These are phyloP conservation scores for Trichophyton schoenleinii DNA, from an alignment of 2,329 filamentous ascomycete genomes.

Conservation along the genomic window DNA sequence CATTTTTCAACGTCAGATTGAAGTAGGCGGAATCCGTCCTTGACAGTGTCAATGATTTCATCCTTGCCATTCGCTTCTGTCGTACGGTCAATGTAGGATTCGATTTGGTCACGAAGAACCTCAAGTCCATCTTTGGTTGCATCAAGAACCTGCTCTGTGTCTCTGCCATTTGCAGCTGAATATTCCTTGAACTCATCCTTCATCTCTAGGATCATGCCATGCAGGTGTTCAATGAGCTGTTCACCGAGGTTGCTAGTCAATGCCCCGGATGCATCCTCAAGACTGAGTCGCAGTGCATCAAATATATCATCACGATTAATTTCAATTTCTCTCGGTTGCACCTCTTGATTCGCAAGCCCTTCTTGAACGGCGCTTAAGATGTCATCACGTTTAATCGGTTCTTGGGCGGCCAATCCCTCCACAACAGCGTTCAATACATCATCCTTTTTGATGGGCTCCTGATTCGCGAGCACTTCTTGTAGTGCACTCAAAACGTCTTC, in stretches of 20 bases:
- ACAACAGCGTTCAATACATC: constrained; percentile 77
- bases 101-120: constrained; percentile 64
- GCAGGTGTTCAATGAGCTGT: constrained; percentile 46
- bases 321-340: constrained; percentile 47
- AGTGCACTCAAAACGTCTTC: constrained; percentile 19
- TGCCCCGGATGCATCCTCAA: constrained; percentile 42
- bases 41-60: constrained; percentile 51
- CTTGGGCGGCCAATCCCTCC: constrained; percentile 48
- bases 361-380: constrained; percentile 19
- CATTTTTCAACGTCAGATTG: constrained; percentile 45
- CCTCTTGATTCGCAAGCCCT: constrained; percentile 25
- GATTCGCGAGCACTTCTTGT: constrained; percentile 21
- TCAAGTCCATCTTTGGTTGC: constrained; percentile 80
- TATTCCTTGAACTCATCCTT: constrained; percentile 62
- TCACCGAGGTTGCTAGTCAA: constrained; percentile 41
- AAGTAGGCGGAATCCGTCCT: constrained; percentile 43
- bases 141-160: constrained; percentile 79
- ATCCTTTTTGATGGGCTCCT: constrained; percentile 48
- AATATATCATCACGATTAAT: constrained; percentile 43
- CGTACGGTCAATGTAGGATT: constrained; percentile 63
- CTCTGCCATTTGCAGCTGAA: constrained; percentile 61
- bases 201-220: constrained; percentile 48
- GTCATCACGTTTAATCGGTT: constrained; percentile 14
- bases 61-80: constrained; percentile 59
- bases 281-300: constrained; percentile 45